Percentiles rank a stretch among this genome's conserved stretches.
These are phyloP conservation scores for Capillidium heterosporum DNA, from an alignment of 371 early-diverging fungal genomes.

Conservation along the genomic window DNA sequence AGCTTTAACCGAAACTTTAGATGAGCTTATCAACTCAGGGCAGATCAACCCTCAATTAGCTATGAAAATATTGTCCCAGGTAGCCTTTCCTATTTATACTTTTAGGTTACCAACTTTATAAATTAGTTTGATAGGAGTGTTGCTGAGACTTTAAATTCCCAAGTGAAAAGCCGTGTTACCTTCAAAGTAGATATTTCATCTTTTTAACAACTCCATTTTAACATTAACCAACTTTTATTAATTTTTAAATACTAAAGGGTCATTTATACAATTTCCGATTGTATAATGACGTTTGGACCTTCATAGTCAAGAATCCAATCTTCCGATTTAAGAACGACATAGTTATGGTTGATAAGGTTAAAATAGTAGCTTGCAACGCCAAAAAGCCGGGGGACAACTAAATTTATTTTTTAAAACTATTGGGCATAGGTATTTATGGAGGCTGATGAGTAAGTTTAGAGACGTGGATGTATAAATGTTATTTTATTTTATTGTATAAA, in stretches of 20 bases:
- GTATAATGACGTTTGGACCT: conserved; percentile 95
- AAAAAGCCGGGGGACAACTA: conserved; percentile 36
- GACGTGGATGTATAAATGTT: no score
- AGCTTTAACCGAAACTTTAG: conserved; percentile 86
- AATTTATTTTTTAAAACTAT: no score
- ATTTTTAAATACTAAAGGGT: neutral
- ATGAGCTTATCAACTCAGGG: conserved; percentile 80
- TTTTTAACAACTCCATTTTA: neutral
- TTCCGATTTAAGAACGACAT: conserved; percentile 74
- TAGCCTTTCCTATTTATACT: conserved; percentile 16
- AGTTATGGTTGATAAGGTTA: conserved; percentile 67
- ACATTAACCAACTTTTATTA: neutral
- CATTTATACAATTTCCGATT: conserved; percentile 54
- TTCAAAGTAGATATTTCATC: conserved; percentile 26
- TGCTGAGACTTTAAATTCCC: conserved; percentile 43
- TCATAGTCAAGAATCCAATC: conserved; percentile 68
- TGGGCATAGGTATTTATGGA: no score
- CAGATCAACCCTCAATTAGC: conserved; percentile 86
- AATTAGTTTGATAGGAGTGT: conserved; percentile 49
- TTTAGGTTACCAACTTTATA: neutral
- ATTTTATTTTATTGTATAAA: no score
- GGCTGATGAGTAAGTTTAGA: no score
- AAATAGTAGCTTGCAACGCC: conserved; percentile 77
- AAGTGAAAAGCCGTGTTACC: conserved; percentile 42
- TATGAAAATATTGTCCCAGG: conserved; percentile 76